Conservation (phyloP, 768 basidiomycete genomes). For the Podaxis carcinomalis region DNA sequence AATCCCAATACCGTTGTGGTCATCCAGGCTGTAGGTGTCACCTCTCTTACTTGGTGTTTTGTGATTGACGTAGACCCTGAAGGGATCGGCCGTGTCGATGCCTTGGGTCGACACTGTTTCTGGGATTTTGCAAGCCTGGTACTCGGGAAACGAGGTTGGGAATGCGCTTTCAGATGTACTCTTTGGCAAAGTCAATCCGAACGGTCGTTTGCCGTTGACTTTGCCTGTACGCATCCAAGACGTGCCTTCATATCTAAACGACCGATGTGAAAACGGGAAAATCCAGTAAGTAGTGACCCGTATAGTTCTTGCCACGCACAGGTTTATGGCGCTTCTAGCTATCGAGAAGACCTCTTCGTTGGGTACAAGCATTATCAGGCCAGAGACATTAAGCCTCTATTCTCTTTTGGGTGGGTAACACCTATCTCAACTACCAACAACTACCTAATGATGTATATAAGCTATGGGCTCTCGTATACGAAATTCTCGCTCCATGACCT, state of each 20-base stretch:
- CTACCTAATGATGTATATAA: constrained; percentile 17
- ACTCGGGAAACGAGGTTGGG: constrained; percentile 61
- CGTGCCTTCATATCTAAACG: constrained; percentile 56
- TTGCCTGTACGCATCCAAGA: constrained; percentile 59
- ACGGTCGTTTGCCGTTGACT: constrained; percentile 55
- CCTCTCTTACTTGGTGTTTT: not conserved
- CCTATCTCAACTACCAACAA: constrained; percentile 1
- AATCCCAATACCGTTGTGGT: constrained; percentile 58
- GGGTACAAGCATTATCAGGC: constrained; percentile 70
- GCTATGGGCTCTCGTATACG: constrained; percentile 75
- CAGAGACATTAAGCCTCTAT: constrained; percentile 48
- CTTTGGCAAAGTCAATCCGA: constrained; percentile 58
- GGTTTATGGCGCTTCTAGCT: constrained; percentile 23
- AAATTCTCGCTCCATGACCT: constrained; percentile 54
- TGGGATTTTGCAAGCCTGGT: constrained; percentile 61
- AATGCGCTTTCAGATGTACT: constrained; percentile 65
- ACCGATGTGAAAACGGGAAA: constrained; percentile 53
- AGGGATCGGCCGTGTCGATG: constrained; percentile 73
- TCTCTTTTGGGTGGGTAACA: constrained; percentile 57
- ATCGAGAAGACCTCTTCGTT: constrained; percentile 60
- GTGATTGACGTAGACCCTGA: constrained; percentile 5
- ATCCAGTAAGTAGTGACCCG: constrained; percentile 29
- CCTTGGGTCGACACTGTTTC: constrained; percentile 60
- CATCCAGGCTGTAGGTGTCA: constrained; percentile 50
- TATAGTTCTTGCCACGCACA: not conserved